Evolutionary conservation across 345 rosid genomes (phyloP).

Genomic region (Moricandia moricandioides): DNA sequence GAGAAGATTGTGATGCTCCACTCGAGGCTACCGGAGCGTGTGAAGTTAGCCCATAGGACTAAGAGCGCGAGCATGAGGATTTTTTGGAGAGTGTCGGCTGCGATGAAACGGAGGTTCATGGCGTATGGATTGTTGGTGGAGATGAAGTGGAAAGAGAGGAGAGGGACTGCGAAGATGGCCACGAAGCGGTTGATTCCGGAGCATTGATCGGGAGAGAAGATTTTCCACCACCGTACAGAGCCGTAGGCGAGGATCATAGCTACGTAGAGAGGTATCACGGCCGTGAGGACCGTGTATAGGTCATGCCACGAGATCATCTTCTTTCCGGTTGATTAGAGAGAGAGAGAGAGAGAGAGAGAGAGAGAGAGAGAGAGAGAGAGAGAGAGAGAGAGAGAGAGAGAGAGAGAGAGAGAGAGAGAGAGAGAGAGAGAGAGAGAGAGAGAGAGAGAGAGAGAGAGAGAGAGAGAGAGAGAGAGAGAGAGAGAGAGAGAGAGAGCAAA

Average conservation of each 20-base stretch:
- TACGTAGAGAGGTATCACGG: constrained; percentile 88
- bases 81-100: constrained; percentile 92
- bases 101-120: constrained; percentile 89
- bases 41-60: constrained; percentile 64
- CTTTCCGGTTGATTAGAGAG: not conserved
- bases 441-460: too few species aligned
- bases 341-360: too few species aligned
- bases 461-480: too few species aligned
- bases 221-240: constrained; percentile 98
- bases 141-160: constrained; percentile 93
- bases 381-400: too few species aligned
- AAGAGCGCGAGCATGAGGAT: constrained; percentile 58
- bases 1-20: constrained; percentile 97
- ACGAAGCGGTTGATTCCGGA: constrained; percentile 97
- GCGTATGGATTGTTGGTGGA: constrained; percentile 77
- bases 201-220: constrained; percentile 91
- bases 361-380: too few species aligned
- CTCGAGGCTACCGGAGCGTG: constrained; percentile 68
- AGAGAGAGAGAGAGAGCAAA: too few species aligned
- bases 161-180: constrained; percentile 92
- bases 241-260: constrained; percentile 98
- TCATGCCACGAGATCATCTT: constrained; percentile 77
- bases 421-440: too few species aligned
- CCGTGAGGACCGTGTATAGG: constrained; percentile 87
- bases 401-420: too few species aligned